Conservation (phyloP, 78 protist species). For the Dictyostelium brefeldianum region DNA sequence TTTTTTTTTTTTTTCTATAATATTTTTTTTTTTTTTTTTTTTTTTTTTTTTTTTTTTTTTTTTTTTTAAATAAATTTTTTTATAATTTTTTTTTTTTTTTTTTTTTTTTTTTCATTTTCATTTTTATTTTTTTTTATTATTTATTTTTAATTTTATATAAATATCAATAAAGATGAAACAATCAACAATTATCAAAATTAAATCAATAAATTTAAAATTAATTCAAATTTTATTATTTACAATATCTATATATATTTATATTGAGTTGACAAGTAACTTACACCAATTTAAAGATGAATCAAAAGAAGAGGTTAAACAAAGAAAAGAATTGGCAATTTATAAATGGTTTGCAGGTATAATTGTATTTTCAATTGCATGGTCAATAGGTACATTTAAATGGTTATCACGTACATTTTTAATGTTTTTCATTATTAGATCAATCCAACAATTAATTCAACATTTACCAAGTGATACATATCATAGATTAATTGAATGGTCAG, state of each 20-base stretch:
- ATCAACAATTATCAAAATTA: neutral
- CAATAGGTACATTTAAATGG: constrained; percentile 3
- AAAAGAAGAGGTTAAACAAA: neutral
- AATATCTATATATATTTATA: neutral
- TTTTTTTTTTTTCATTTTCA: neutral
- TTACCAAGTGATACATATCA: neutral
- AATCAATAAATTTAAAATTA: constrained; percentile 24
- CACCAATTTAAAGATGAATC: neutral
- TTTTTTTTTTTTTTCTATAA: too few relatives aligned
- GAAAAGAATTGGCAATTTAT: neutral
- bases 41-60: too few relatives aligned
- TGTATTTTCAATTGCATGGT: constrained; percentile 12
- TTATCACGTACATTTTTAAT: neutral
- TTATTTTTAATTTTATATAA: neutral
- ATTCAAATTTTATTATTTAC: constrained; percentile 25
- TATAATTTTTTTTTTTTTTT: neutral
- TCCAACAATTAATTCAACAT: neutral
- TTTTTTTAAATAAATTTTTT: too few relatives aligned
- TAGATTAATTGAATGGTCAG: neutral
- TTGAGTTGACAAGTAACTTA: neutral
- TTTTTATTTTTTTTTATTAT: neutral
- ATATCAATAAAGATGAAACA: neutral
- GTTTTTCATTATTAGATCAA: neutral
- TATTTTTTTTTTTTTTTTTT: too few relatives aligned
- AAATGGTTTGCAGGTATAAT: constrained; percentile 18